Evolutionary conservation across 2,329 filamentous ascomycete species (phyloP).

Genomic region (Colletotrichum echinochloae): DNA sequence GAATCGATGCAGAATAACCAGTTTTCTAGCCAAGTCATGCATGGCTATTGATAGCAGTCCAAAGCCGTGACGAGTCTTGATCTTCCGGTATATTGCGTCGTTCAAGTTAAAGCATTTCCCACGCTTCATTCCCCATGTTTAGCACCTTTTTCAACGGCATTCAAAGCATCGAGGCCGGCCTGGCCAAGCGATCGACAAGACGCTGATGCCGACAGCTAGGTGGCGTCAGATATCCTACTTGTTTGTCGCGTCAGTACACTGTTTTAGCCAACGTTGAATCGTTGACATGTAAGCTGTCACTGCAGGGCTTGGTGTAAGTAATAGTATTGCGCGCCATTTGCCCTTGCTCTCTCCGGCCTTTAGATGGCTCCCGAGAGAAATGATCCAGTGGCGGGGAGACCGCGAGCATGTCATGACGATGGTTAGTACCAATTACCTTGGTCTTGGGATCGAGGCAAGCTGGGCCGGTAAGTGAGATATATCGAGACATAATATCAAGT

Average conservation of each 20-base stretch:
- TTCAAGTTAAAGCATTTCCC: neutral
- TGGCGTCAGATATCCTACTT: neutral
- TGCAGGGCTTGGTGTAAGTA: neutral
- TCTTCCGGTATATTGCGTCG: neutral
- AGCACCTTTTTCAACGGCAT: neutral
- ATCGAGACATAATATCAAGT: slow-evolving; percentile 18
- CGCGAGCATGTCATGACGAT: neutral
- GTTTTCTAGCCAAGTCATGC: neutral
- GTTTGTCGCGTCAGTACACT: neutral
- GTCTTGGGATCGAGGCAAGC: neutral
- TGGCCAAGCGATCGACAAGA: neutral
- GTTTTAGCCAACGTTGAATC: neutral
- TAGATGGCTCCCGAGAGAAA: neutral
- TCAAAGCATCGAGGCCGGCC: neutral
- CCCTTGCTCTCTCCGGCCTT: neutral
- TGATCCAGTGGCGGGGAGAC: neutral
- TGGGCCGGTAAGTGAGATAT: neutral
- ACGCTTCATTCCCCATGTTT: neutral
- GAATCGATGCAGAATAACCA: neutral
- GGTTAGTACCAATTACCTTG: neutral
- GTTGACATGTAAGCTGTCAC: neutral
- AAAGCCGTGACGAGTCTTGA: neutral
- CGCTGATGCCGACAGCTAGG: neutral
- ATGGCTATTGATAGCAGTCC: neutral
- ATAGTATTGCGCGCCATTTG: neutral